A percentile compares a stretch with the other conserved stretches of the same genome.
These are phyloP conservation scores for Hibiscus syriacus DNA, from an alignment of 345 rosid genomes.

Conservation along the genomic window DNA sequence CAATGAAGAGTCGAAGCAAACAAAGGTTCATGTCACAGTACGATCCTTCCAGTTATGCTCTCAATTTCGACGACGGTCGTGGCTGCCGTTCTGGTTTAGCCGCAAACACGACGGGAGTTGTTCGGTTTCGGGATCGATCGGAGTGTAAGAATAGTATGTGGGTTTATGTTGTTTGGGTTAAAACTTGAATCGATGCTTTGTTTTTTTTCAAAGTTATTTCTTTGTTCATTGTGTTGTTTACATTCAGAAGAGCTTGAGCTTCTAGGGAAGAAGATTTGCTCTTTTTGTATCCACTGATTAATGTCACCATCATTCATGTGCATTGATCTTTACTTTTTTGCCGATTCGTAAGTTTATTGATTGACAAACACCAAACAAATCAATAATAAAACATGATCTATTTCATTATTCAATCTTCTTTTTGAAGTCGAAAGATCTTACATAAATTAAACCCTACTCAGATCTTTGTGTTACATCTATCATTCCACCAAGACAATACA, in stretches of 20 bases:
- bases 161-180: slow-evolving; percentile 45
- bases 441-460: not conserved
- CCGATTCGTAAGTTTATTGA: too few species aligned
- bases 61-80: slow-evolving; percentile 43
- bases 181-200: slow-evolving; percentile 13
- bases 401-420: too few species aligned
- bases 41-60: not conserved
- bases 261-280: too few species aligned
- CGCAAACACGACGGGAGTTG: slow-evolving; percentile 14
- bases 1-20: not conserved
- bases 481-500: slow-evolving; percentile 54
- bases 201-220: not conserved
- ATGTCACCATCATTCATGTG: too few species aligned
- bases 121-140: slow-evolving; percentile 15
- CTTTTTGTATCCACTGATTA: too few species aligned
- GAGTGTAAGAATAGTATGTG: slow-evolving; percentile 15
- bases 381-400: not conserved
- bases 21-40: not conserved
- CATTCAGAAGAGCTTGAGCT: too few species aligned
- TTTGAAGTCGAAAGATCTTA: not conserved
- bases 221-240: not conserved
- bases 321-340: too few species aligned
- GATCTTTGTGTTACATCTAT: not conserved
- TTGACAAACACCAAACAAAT: not conserved
- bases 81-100: slow-evolving; percentile 15